Evolutionary conservation across 1,139 yeast species (phyloP).

Genomic region (Lodderomyces theae): DNA sequence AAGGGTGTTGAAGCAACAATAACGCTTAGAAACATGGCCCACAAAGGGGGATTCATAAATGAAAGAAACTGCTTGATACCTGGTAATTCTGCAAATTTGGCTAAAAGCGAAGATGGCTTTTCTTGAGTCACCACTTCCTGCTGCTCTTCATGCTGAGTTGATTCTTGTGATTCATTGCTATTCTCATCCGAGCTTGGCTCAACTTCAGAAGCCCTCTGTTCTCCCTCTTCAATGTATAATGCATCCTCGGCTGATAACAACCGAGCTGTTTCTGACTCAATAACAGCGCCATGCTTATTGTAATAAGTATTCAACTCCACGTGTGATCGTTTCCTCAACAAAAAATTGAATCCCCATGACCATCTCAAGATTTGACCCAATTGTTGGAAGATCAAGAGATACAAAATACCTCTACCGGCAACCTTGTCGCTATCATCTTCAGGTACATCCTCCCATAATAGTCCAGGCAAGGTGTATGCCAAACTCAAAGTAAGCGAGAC

Average conservation of each 20-base stretch:
- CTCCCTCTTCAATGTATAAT: conserved; percentile 11
- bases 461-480: conserved; percentile 69
- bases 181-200: conserved; percentile 4
- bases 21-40: conserved; percentile 84
- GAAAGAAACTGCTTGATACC: conserved; percentile 27
- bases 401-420: conserved; percentile 77
- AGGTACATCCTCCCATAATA: conserved; percentile 70
- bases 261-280: conserved; percentile 13
- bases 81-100: conserved; percentile 11
- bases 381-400: conserved; percentile 77
- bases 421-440: conserved; percentile 67
- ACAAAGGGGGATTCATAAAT: conserved; percentile 92
- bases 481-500: conserved; percentile 73
- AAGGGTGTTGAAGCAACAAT: conserved; percentile 81
- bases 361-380: conserved; percentile 80
- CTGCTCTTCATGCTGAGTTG: neutral
- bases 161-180: conserved; percentile 4
- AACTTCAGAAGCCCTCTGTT: conserved; percentile 15
- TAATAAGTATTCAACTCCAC: conserved; percentile 38
- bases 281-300: conserved; percentile 15
- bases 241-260: conserved; percentile 12
- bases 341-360: conserved; percentile 89
- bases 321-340: conserved; percentile 52
- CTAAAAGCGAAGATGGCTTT: neutral
- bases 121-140: neutral